Base-by-base conservation (phyloP, 345 rosid species). In the Boechera stricta region DNA sequence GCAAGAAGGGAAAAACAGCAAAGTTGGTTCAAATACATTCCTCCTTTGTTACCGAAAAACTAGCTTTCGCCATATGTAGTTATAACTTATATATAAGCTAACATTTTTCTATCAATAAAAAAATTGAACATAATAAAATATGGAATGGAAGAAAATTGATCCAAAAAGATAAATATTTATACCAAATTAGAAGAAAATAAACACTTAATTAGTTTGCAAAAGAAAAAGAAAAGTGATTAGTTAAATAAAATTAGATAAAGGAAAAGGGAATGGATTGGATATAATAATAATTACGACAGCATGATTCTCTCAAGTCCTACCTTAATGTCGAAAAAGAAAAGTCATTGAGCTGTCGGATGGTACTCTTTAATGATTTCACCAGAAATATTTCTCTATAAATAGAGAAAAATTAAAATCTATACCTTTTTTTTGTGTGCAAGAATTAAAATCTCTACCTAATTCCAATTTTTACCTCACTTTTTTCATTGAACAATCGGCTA, bases 321-420 rank as follows among this genome's bases (percentile, higher is more conserved):
- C 81, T 72, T 67, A 60, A 42, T 42, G 81, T 67, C 73, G 73
- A 66, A 72, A 78, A 72, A 78, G 81, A 72, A 77, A 78, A 72
- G 74, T 59, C 63, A 72, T 59, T 63, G 78, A 78, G 82, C 82
- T 78, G 82, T 73, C 82, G 74, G 77, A 67, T 78, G 74, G 44
- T 67, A 67, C 82, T 67, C 69, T 78, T 78, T 67, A 73, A 73
- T 78, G 74, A 78, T 60, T 73, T 73, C 82, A 72, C 74, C 78
- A 73, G 58, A 67, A 72, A 59, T n/a, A 60, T 67, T 73, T 67
- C 67, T 67, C 51, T 16, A 35, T 9, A 36, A 36, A 48, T 77
- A 56, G 45, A 61, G 8, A 6, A 70, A 35, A 44, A 0, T 44
- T 61, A 16, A 48, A 38, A 59, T 41, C 63, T 51, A 16, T 59